Conservation (phyloP, 768 basidiomycete species). For the Boletus sp. region DNA sequence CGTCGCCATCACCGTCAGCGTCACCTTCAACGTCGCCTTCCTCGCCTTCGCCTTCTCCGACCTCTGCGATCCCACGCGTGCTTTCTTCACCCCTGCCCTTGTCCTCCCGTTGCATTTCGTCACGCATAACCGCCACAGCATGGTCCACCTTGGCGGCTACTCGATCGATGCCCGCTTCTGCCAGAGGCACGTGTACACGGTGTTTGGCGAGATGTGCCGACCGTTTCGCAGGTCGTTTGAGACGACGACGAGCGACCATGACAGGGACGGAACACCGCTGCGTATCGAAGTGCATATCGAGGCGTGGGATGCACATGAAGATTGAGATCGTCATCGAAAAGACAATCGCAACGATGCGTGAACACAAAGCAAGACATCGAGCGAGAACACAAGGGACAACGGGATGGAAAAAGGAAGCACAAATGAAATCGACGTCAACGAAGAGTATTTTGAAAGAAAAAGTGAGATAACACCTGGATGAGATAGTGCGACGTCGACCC, state of each 20-base stretch:
- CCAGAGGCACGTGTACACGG: slow-evolving; percentile 79
- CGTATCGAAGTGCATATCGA: neutral
- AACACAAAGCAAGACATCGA: neutral
- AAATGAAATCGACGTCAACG: neutral
- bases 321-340: neutral
- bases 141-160: slow-evolving; percentile 82
- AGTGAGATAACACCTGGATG: slow-evolving; percentile 54
- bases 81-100: slow-evolving; percentile 29
- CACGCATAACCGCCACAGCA: slow-evolving; percentile 77
- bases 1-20: slow-evolving; percentile 17
- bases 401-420: neutral
- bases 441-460: neutral
- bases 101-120: slow-evolving; percentile 71
- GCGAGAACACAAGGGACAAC: neutral
- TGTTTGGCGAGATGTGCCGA: slow-evolving; percentile 79
- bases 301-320: neutral
- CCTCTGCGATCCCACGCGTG: slow-evolving; percentile 18
- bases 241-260: slow-evolving; percentile 91
- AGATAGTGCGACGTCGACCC: slow-evolving; percentile 96
- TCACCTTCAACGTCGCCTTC: slow-evolving; percentile 28
- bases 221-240: slow-evolving; percentile 82
- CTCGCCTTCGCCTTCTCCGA: slow-evolving; percentile 24
- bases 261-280: slow-evolving; percentile 93
- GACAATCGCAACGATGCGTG: neutral
- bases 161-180: slow-evolving; percentile 82